Evolutionary conservation across 495 filamentous ascomycete species (phyloP).

Genomic region (Parathielavia hyrcaniae): DNA sequence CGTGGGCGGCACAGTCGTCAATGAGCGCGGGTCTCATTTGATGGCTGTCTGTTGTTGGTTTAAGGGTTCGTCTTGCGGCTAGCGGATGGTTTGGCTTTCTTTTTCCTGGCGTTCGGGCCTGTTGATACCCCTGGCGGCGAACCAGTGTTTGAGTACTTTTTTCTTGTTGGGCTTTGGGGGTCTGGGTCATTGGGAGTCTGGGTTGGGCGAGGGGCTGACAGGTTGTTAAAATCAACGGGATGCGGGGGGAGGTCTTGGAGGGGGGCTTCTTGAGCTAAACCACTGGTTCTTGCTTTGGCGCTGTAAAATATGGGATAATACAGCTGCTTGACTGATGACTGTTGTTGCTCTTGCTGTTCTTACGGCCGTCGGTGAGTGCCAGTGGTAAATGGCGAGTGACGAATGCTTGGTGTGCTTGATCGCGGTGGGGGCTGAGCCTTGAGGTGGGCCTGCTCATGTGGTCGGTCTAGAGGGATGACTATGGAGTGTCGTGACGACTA

Average conservation of each 20-base stretch:
- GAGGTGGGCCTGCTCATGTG: background rate
- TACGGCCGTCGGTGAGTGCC: too few species aligned
- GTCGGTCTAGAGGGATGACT: too few species aligned
- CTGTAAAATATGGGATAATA: background rate
- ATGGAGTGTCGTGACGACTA: too few species aligned
- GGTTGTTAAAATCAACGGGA: background rate
- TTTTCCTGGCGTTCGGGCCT: constrained; percentile 1
- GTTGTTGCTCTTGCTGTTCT: background rate
- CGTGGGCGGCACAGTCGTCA: background rate
- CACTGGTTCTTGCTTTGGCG: background rate
- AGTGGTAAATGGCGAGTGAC: background rate
- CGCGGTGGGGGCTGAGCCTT: too few species aligned
- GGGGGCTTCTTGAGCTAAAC: background rate
- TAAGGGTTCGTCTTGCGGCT: background rate
- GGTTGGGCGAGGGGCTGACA: background rate
- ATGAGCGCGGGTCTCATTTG: background rate
- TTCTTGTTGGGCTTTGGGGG: constrained; percentile 3
- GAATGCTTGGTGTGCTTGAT: background rate
- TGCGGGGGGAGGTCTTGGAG: background rate
- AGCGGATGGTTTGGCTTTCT: background rate
- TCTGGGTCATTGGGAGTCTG: background rate
- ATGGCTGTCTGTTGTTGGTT: background rate
- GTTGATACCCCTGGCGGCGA: constrained; percentile 14
- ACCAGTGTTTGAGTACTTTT: background rate
- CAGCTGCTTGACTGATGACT: background rate